Evolutionary conservation across 2,329 filamentous ascomycete genomes (phyloP).

Genomic region (Aspergillus vadensis): DNA sequence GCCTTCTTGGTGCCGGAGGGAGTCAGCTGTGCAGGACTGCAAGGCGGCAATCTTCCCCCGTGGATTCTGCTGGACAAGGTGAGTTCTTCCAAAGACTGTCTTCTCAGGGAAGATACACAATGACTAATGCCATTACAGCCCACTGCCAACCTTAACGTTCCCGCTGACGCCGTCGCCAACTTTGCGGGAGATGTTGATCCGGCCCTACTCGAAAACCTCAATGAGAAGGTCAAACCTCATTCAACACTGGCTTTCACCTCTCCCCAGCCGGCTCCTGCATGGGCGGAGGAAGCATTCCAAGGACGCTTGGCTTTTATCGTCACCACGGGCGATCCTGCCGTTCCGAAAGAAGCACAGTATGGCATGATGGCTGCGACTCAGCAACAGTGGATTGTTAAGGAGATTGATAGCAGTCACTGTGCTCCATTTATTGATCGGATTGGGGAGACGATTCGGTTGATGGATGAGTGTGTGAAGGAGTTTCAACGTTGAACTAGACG

Average conservation of each 20-base stretch:
- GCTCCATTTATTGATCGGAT: slow-evolving; percentile 18
- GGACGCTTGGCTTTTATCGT: slow-evolving; percentile 28
- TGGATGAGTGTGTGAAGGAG: not conserved
- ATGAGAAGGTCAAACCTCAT: slow-evolving; percentile 23
- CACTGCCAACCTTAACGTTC: slow-evolving; percentile 14
- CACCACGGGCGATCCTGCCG: slow-evolving; percentile 23
- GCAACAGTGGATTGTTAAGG: slow-evolving; percentile 25
- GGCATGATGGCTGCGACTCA: slow-evolving; percentile 27
- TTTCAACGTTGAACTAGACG: not conserved
- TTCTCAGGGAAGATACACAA: too few relatives aligned
- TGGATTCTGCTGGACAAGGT: slow-evolving; percentile 31
- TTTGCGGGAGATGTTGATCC: slow-evolving; percentile 21
- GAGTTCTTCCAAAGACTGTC: not conserved
- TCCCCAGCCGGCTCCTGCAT: slow-evolving; percentile 26
- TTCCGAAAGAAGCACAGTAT: slow-evolving; percentile 26
- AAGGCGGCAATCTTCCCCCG: slow-evolving; percentile 25
- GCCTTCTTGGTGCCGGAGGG: slow-evolving; percentile 43
- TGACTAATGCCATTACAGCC: slow-evolving; percentile 8
- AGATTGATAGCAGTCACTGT: slow-evolving; percentile 20
- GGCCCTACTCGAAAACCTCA: slow-evolving; percentile 4
- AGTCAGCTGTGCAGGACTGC: slow-evolving; percentile 23
- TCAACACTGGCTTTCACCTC: slow-evolving; percentile 27
- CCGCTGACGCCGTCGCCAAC: slow-evolving; percentile 15
- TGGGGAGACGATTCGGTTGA: not conserved
- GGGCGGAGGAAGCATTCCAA: slow-evolving; percentile 24